Conservation (phyloP, 441 rosid genomes). For the Syzygium malaccense region DNA sequence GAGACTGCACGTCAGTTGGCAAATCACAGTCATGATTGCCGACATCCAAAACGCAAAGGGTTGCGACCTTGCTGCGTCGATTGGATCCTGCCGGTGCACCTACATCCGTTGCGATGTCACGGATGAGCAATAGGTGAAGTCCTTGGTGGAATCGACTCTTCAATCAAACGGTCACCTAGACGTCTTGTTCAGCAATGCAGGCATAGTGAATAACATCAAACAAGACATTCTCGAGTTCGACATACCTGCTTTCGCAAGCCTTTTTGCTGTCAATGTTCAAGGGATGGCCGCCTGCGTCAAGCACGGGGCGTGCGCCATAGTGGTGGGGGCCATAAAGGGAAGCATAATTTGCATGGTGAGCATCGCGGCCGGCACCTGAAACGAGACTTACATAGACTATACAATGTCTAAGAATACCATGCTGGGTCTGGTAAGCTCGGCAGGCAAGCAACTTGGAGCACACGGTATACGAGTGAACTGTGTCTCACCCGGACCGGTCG, state of each 20-base stretch:
- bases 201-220: neutral
- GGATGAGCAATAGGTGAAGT: neutral
- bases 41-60: neutral
- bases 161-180: neutral
- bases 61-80: neutral
- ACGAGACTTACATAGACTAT: too few relatives aligned
- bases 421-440: too few relatives aligned
- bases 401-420: too few relatives aligned
- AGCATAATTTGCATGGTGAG: conserved; percentile 1
- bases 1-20: neutral
- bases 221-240: conserved; percentile 5
- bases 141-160: conserved; percentile 11
- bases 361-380: too few relatives aligned
- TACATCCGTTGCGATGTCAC: conserved; percentile 9
- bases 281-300: neutral
- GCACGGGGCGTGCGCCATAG: conserved; percentile 1
- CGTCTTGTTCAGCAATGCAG: conserved; percentile 10
- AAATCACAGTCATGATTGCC: neutral
- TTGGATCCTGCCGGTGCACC: neutral
- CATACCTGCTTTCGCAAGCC: neutral
- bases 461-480: too few relatives aligned
- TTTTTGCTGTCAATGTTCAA: conserved; percentile 1
- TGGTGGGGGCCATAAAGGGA: neutral
- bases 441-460: too few relatives aligned
- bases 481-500: too few relatives aligned